Base-by-base conservation (phyloP, 129 eudicot genomes). In the Saposhnikovia divaricata region DNA sequence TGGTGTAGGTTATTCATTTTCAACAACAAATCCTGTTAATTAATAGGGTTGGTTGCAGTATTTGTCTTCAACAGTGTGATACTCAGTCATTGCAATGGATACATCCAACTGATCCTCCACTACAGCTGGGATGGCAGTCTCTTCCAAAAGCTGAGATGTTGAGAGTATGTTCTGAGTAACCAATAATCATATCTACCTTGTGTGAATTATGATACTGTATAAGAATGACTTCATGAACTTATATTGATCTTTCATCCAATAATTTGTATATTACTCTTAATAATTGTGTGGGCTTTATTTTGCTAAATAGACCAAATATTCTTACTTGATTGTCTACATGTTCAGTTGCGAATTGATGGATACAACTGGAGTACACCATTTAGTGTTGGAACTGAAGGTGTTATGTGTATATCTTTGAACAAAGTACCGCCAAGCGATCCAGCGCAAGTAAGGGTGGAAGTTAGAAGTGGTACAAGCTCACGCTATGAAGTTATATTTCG, bases 401-500 rank as follows among this genome's bases (percentile, higher is more conserved):
- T 85, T 81, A 92, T 92, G 99, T 85, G 87, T 43, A 78, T 90
- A 76, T 83, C 81, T 81, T 82, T 96, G 86, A 86, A 79, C 76
- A 89, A 81, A 84, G 95, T 85, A 73, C 76, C 81, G 18, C 84
- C 86, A 27, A 77, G 87, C 27, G 84, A 85, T 74, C 80, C 44
- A 72, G 80, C 80, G 78, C 75, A 84, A 76, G 74, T 96, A 55
- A 82, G 89, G 81, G 88, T 96, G 34, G 90, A 91, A 83, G 95
- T 96, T 46, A 85, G 99, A 83, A 90, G 87, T 78, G 95, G 97
- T 80, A 86, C 91, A 19, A 85, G 81, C 72, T 90, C 95, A 9
- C 89, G 85, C 66, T 89, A 85, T 89, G 99, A 96, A 84, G 99
- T 96, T 82, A 85, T 96, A 79, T 84, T 96, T 81, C 98, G 95